These are phyloP conservation scores for Flaveria ramosissima DNA, from an alignment of 129 eudicot genomes.

Conservation along the genomic window DNA sequence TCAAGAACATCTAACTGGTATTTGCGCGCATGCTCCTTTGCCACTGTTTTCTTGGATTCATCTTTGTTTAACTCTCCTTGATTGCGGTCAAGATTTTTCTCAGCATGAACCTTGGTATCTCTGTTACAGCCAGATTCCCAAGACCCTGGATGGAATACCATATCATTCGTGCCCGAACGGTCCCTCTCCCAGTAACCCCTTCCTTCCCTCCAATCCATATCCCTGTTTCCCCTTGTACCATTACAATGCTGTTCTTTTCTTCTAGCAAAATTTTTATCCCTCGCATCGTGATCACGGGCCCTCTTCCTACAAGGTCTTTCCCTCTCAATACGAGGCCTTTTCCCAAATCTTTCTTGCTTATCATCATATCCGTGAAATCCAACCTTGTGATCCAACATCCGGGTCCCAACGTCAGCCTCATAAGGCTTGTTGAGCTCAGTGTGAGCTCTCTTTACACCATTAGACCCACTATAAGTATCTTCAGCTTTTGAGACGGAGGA, in stretches of 20 bases:
- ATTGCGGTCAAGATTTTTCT: slow-evolving; percentile 37
- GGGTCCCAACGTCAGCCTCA: background rate
- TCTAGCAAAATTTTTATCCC: slow-evolving; percentile 47
- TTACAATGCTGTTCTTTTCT: slow-evolving; percentile 56
- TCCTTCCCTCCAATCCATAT: slow-evolving; percentile 60
- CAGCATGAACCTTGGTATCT: slow-evolving; percentile 46
- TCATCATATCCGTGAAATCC: slow-evolving; percentile 6
- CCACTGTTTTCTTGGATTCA: slow-evolving; percentile 49
- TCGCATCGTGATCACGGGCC: slow-evolving; percentile 57
- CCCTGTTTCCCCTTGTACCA: slow-evolving; percentile 58
- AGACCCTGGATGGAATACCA: slow-evolving; percentile 75
- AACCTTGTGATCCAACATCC: slow-evolving; percentile 6
- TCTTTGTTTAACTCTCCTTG: slow-evolving; percentile 46
- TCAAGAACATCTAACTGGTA: slow-evolving; percentile 95
- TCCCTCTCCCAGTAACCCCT: slow-evolving; percentile 98
- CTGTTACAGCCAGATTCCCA: slow-evolving; percentile 62
- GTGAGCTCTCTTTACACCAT: slow-evolving; percentile 23
- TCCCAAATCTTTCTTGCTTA: slow-evolving; percentile 40
- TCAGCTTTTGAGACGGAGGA: background rate
- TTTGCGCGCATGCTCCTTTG: slow-evolving; percentile 78
- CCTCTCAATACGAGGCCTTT: slow-evolving; percentile 47
- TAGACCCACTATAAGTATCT: slow-evolving; percentile 13
- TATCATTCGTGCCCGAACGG: slow-evolving; percentile 53
- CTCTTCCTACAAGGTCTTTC: slow-evolving; percentile 68
- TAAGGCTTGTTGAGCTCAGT: background rate